Evolutionary conservation across 305 asterid genomes (phyloP).

Genomic region (Rubia tinctorum): DNA sequence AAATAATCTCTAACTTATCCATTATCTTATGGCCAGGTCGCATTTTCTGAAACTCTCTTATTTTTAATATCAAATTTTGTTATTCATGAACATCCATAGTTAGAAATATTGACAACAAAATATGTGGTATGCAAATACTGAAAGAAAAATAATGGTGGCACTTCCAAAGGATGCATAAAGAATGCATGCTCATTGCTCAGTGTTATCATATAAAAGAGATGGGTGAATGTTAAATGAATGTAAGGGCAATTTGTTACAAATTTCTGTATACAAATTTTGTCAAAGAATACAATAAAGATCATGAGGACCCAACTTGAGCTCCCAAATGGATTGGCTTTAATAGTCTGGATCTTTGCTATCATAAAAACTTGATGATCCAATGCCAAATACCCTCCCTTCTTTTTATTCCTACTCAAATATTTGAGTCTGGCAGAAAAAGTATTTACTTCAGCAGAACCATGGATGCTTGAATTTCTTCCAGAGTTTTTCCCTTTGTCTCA

Average conservation of each 20-base stretch:
- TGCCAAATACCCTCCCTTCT: not conserved
- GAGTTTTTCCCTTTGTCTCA: slow-evolving; percentile 41
- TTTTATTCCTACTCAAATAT: not conserved
- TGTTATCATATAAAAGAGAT: not conserved
- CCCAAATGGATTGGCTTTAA: not conserved
- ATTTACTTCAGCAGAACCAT: slow-evolving; percentile 20
- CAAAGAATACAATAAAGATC: not conserved
- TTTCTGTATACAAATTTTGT: not conserved
- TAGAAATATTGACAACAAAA: too few relatives aligned
- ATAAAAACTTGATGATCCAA: not conserved
- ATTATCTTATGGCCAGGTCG: too few relatives aligned
- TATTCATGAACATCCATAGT: too few relatives aligned
- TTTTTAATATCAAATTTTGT: too few relatives aligned
- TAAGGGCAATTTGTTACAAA: not conserved
- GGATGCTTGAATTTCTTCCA: slow-evolving; percentile 43
- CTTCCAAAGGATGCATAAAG: too few relatives aligned
- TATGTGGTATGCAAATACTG: too few relatives aligned
- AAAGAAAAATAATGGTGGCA: too few relatives aligned
- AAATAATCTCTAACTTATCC: too few relatives aligned
- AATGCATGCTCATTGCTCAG: too few relatives aligned
- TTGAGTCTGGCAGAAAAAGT: not conserved
- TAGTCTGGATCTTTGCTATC: not conserved
- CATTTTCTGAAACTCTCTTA: too few relatives aligned
- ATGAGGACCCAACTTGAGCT: not conserved
- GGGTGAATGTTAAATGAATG: not conserved